These are phyloP conservation scores for Wallacemonas sp. DNA, from an alignment of 208 protist genomes.

Conservation along the genomic window DNA sequence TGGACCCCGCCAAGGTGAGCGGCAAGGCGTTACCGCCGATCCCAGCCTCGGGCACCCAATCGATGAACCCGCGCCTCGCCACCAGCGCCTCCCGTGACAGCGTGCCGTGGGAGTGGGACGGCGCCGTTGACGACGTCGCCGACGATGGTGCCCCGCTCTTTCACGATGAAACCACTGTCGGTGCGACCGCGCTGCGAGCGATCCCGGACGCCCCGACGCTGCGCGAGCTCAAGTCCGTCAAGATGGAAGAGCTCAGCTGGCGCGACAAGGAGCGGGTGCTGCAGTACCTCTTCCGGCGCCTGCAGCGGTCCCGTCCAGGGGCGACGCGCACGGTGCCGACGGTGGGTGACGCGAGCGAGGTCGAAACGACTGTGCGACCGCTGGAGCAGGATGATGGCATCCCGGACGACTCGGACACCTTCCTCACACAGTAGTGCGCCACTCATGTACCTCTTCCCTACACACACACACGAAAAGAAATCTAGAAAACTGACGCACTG, in stretches of 20 bases:
- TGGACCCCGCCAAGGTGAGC: conserved; percentile 18
- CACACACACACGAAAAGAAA: no score
- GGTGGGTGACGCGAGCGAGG: background rate
- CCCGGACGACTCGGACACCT: conserved; percentile 32
- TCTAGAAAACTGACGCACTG: no score
- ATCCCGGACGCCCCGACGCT: conserved; percentile 51
- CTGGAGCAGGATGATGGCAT: background rate
- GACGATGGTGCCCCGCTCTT: background rate
- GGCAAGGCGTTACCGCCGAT: conserved; percentile 26
- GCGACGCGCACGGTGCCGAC: conserved; percentile 2
- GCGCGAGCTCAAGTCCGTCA: conserved; percentile 58
- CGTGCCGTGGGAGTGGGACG: conserved; percentile 17
- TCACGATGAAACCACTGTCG: conserved; percentile 3
- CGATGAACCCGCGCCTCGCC: conserved; percentile 1
- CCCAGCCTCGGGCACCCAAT: background rate
- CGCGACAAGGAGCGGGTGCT: conserved; percentile 90
- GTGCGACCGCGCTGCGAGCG: conserved; percentile 9
- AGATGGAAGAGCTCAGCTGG: conserved; percentile 85
- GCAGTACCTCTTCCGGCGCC: conserved; percentile 74
- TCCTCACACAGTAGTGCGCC: conserved; percentile 49
- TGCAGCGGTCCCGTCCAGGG: conserved; percentile 39
- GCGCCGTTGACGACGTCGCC: background rate
- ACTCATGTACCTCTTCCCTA: background rate
- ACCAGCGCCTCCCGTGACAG: conserved; percentile 7
- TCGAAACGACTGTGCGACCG: background rate